Base-by-base conservation (phyloP, 176 grass and related monocot genomes). In the Musa schizocarpa region DNA sequence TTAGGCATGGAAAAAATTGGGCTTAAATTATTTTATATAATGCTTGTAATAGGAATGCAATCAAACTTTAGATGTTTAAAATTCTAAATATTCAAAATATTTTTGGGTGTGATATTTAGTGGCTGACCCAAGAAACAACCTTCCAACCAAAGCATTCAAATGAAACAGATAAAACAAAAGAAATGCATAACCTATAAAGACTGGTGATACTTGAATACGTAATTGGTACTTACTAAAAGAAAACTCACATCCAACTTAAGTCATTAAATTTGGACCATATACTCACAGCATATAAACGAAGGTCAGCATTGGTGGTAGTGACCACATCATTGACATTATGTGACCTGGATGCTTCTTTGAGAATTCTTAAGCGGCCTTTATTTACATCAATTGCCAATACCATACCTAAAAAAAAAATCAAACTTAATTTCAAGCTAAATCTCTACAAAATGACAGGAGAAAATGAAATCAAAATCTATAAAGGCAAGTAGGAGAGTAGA, bases 371-470 rank as follows among this genome's bases (percentile, higher is more conserved):
- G 13, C 93, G 87, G 55, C 93, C 93, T 92, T 90, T 86, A 59
- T 96, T 96, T 80, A 96, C 77, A 73, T 96, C 93, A 83, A 96
- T 80, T 84, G 93, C 89, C 53, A 72, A 78, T 82, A 96, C 81
- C 79, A 84, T 88, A 54, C 93, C 89, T 96, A 64, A 1, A 69
- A 80, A 19, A 71, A 81, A 48, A 79, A 9, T 56, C 73, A 13
- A 62, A n/a, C 1, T 63, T 19, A 51, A 9, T 59, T 63, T 76
- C 7, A 49, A n/a, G 19, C 29, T 76, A n/a, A 48, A 49, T 16
- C 9, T 20, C 57, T 48, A 48, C 10, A 68, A 68, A 29, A 68
- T 26, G 13, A 26, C 11, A 68, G 14, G 4, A 11, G 5, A 3
- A 8, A 16, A 26, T 68, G 8, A 29, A 34, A 14, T 12, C n/a